phyloP scores from a whole-genome alignment of 768 basidiomycete genomes.

The Boletus patriciae region DNA sequence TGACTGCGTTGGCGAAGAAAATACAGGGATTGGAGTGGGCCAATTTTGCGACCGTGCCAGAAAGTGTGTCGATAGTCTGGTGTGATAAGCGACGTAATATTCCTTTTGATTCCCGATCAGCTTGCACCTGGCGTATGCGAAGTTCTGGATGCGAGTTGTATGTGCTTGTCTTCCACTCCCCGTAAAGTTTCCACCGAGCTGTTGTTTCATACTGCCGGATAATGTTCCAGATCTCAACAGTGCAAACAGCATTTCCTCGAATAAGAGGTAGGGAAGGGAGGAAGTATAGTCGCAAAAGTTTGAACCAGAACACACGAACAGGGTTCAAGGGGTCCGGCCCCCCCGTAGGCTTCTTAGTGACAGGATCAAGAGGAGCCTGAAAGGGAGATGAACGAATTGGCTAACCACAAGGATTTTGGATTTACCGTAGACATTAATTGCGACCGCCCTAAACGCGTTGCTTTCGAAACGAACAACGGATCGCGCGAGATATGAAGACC shows the following conservation, averaged over 20 bases:
- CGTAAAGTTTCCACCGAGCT: constrained; percentile 87
- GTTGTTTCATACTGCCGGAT: constrained; percentile 76
- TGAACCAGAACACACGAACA: constrained; percentile 80
- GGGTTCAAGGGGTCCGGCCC: constrained; percentile 59
- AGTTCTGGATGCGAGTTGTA: constrained; percentile 81
- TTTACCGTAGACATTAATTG: constrained; percentile 59
- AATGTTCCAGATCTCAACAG: constrained; percentile 91
- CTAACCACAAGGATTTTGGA: neutral
- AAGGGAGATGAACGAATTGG: constrained; percentile 8
- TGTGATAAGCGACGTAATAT: constrained; percentile 85
- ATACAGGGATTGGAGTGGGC: constrained; percentile 94
- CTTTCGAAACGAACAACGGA: constrained; percentile 72
- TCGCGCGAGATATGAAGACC: constrained; percentile 82
- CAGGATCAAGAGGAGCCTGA: constrained; percentile 54
- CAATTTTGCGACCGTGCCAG: constrained; percentile 87
- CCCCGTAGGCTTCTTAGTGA: constrained; percentile 57
- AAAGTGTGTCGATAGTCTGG: constrained; percentile 80
- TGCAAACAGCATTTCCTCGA: constrained; percentile 82
- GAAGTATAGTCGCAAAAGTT: constrained; percentile 73
- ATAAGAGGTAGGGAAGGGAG: constrained; percentile 87
- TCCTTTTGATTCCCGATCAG: constrained; percentile 84
- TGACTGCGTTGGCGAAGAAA: constrained; percentile 84
- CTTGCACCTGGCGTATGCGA: constrained; percentile 75
- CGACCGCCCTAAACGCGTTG: constrained; percentile 72
- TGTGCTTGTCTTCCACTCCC: constrained; percentile 82